These are phyloP conservation scores for Eucommia ulmoides DNA, from an alignment of 257 asterid species.

Conservation along the genomic window DNA sequence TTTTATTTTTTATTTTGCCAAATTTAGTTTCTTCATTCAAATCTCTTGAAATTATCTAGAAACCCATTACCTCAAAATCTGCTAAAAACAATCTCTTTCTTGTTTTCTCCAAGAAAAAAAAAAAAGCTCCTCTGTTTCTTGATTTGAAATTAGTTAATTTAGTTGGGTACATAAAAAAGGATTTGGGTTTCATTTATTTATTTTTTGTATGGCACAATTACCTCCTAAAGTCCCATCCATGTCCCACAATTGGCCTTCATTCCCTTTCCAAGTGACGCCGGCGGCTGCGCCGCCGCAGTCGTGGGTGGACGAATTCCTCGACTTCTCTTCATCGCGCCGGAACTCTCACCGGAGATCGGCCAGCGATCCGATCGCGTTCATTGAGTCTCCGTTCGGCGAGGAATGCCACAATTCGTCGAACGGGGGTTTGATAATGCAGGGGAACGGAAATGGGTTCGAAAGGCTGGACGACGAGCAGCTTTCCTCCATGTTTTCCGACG, in stretches of 20 bases:
- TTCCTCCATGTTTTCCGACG: constrained; percentile 60
- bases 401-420: constrained; percentile 15
- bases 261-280: constrained; percentile 43
- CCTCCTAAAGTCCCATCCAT: constrained; percentile 63
- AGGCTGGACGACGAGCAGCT: constrained; percentile 75
- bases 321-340: constrained; percentile 63
- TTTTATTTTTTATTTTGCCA: no score
- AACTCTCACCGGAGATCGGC: constrained; percentile 62
- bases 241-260: constrained; percentile 61
- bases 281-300: constrained; percentile 26
- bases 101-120: no score
- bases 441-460: constrained; percentile 29
- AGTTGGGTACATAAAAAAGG: neutral
- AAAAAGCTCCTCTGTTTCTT: neutral
- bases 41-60: neutral
- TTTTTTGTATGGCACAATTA: constrained; percentile 74
- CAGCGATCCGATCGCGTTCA: constrained; percentile 73
- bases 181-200: no score
- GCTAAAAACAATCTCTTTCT: neutral
- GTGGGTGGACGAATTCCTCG: constrained; percentile 78
- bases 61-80: neutral
- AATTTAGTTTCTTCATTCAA: neutral
- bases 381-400: constrained; percentile 29
- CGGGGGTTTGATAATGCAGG: neutral
- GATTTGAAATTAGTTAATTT: neutral